phyloP scores from a whole-genome alignment of 257 asterid genomes.

The Salvia miltiorrhiza region DNA sequence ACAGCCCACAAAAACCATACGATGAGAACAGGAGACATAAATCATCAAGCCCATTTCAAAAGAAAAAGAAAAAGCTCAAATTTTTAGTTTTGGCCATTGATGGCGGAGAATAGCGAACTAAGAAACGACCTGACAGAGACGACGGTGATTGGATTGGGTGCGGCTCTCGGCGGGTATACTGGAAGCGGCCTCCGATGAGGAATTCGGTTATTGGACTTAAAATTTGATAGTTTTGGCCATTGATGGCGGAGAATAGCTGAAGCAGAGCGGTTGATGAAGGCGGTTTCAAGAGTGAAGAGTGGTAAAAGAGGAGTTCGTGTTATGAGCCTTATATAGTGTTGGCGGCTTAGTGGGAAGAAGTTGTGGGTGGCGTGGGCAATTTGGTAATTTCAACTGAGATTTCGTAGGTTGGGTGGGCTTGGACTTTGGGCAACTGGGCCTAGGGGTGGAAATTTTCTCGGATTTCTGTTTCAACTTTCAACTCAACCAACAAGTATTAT shows the following conservation, averaged over 20 bases:
- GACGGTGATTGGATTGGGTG: background rate
- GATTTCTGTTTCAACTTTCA: too few species aligned
- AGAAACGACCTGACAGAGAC: slow-evolving; percentile 11
- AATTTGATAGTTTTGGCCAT: background rate
- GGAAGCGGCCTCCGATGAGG: background rate
- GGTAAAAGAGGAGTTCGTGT: background rate
- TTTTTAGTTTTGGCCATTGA: background rate
- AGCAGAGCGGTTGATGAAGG: background rate
- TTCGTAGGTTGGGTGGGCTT: slow-evolving; percentile 2
- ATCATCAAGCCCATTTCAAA: background rate
- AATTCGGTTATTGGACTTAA: background rate
- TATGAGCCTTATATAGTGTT: slow-evolving; percentile 5
- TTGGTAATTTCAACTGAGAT: background rate
- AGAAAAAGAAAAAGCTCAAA: background rate
- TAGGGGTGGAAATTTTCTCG: background rate
- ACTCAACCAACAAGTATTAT: too few species aligned
- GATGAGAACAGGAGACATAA: background rate
- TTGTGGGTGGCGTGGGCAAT: background rate
- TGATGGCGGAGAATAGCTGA: background rate
- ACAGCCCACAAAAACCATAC: background rate
- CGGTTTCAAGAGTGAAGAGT: background rate
- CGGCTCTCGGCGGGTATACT: background rate
- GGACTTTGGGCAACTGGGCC: slow-evolving; percentile 20
- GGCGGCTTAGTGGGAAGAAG: background rate
- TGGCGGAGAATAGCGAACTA: too few species aligned